Base-by-base conservation (phyloP, 169 alveolate genomes). In the Plasmodium relictum region DNA sequence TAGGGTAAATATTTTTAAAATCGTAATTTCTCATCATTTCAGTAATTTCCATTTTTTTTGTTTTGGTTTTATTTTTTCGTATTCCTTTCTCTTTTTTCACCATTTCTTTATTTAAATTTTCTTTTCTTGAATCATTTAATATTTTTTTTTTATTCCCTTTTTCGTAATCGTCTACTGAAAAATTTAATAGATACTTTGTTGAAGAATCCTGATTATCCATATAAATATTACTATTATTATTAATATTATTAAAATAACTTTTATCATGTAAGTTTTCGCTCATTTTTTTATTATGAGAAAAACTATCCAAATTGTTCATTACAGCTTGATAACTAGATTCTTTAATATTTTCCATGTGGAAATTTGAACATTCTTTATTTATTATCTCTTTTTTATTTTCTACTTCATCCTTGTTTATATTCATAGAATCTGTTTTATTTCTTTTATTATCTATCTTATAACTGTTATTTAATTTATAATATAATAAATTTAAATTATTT, bases 161-260 rank as follows among this genome's bases (percentile, higher is more conserved):
- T 44, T 65, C 62, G 69, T 62, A 39, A 37, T 61, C 89, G 2
- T 48, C 74, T n/a, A 62, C 31, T n/a, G 20, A 10, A 24, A 31
- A 50, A 70, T 50, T 70, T 70, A 70, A 39, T 18, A 39, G 31
- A 70, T 70, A 70, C 66, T 7, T 70, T 8, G 83, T 26, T n/a
- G 83, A 48, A 48, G 12, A 3, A 20, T 73, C 88, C 22, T 39
- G 73, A 58, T 56, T 50, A 4, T 37, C 56, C 14, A 62, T 39
- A 41, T 56, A 31, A 9, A 2, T n/a, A 58, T 62, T 71, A 44
- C 42, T 52, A n/a, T 56, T 14, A 76, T 37, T 66, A 37, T 62
- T 63, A 18, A 45, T 22, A 63, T 42, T 24, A 12, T 66, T 24
- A 18, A 66, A 20, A 18, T 61, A 42, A n/a, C n/a, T 62, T 52